Percentiles rank a stretch among this genome's conserved stretches.
Conservation (phyloP, 73 alveolate genomes). For the Blepharisma stoltei region DNA sequence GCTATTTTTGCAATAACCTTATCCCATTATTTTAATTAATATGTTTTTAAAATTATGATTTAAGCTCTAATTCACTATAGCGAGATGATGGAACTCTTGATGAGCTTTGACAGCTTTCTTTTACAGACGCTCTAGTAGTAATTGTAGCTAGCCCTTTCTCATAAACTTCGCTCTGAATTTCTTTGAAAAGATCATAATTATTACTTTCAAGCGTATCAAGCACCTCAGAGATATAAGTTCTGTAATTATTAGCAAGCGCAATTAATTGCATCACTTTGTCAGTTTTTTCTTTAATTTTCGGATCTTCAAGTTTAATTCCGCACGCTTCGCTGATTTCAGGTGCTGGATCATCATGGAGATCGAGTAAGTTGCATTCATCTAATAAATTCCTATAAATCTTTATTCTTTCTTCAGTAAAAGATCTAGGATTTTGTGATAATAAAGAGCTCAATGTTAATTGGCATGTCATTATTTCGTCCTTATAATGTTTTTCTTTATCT, state of each 20-base stretch:
- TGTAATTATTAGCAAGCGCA: neutral
- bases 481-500: neutral
- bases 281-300: neutral
- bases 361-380: neutral
- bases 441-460: conserved; percentile 7
- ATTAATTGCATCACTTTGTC: neutral
- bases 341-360: neutral
- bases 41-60: no score
- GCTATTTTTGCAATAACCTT: no score
- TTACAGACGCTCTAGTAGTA: no score
- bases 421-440: neutral
- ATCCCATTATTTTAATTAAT: no score
- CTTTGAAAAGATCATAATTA: no score
- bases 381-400: neutral
- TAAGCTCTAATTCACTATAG: no score
- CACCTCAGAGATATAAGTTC: no score
- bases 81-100: no score
- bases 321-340: neutral
- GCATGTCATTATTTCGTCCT: neutral
- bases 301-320: neutral
- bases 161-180: no score
- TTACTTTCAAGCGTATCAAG: no score
- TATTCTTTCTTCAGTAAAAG: conserved; percentile 3
- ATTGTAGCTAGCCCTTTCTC: no score
- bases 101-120: no score